Conservation (phyloP, 495 filamentous ascomycete genomes). For the Annulohypoxylon stygium region DNA sequence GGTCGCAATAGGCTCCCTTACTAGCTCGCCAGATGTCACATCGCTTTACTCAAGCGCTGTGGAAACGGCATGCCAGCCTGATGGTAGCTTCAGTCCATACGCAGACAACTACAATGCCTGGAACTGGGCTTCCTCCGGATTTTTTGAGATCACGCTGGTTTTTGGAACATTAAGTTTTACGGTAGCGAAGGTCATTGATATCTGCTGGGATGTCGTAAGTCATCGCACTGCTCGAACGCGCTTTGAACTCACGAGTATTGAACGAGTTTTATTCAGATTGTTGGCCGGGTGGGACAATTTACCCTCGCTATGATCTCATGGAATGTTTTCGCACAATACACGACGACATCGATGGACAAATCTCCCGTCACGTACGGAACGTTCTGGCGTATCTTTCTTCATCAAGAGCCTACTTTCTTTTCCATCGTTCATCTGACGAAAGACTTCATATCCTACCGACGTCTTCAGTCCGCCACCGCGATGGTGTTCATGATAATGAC, state of each 20-base stretch:
- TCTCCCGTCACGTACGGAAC: constrained; percentile 40
- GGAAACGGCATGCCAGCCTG: constrained; percentile 18
- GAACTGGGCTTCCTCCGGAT: constrained; percentile 16
- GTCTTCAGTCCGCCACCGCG: constrained; percentile 12
- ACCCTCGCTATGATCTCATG: constrained; percentile 40
- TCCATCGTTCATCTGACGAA: neutral
- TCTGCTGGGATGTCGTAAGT: constrained; percentile 50
- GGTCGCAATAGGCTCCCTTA: constrained; percentile 4
- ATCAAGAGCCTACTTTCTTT: constrained; percentile 20
- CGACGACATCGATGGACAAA: constrained; percentile 38
- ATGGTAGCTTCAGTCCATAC: constrained; percentile 13
- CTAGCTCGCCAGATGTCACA: constrained; percentile 2
- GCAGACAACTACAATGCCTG: constrained; percentile 16
- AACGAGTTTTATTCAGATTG: constrained; percentile 2
- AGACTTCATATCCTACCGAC: constrained; percentile 19
- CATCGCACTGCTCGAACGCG: neutral
- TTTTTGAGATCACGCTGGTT: constrained; percentile 48
- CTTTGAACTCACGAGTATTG: neutral
- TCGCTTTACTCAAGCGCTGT: neutral
- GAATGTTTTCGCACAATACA: constrained; percentile 40
- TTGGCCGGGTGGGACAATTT: constrained; percentile 38
- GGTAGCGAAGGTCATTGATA: constrained; percentile 45
- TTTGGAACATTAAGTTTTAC: constrained; percentile 41
- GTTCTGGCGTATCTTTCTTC: constrained; percentile 37
- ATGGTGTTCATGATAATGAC: constrained; percentile 26